Evolutionary conservation across 306 rosid species (phyloP), one percentile per base, ranked within the genome.

Genomic region (Fragaria vesca): DNA sequence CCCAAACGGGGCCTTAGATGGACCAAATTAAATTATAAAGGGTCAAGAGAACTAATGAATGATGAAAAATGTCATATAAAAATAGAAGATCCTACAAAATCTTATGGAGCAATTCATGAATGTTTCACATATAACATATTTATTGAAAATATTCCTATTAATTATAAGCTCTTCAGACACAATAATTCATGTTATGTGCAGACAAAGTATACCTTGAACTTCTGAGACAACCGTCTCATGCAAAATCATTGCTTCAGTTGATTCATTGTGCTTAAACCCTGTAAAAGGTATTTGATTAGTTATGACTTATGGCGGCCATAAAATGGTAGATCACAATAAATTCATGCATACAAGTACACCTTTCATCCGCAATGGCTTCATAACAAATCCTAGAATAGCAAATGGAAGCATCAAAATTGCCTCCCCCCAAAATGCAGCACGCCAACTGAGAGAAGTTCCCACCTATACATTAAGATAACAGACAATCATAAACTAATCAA

Each of bases 381-480:
- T 81, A 60, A 79, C 20, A 74, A 91, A 88, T 36, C 97, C 95
- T 51, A 80, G 79, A 85, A 91, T 68, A 26, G 88, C 93, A 86
- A 93, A 93, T n/a, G 98, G 91, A 86, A 89, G 78, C 97, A 93
- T 93, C 85, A 93, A 45, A 82, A 82, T 32, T 52, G 93, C 89
- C 82, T 89, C 98, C 26, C 84, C 87, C 81, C 85, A 87, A 72
- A 93, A 93, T 21, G 98, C 97, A 69, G 36, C 75, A 38, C 95
- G 98, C 97, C 98, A 93, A 24, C 78, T 87, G 32, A 78, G 28
- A 73, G 82, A 20, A 77, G 75, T 72, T 72, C 98, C 98, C 66
- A 91, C 87, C 98, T 94, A 89, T 76, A 61, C 67, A 72, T 30
- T 57, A 72, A 43, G 78, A 57, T 12, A 47, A 55, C 40, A 77